A percentile compares a stretch with the other conserved stretches of the same genome.
phyloP scores from a whole-genome alignment of 495 filamentous ascomycete species.

The Xylaria cubensis region DNA sequence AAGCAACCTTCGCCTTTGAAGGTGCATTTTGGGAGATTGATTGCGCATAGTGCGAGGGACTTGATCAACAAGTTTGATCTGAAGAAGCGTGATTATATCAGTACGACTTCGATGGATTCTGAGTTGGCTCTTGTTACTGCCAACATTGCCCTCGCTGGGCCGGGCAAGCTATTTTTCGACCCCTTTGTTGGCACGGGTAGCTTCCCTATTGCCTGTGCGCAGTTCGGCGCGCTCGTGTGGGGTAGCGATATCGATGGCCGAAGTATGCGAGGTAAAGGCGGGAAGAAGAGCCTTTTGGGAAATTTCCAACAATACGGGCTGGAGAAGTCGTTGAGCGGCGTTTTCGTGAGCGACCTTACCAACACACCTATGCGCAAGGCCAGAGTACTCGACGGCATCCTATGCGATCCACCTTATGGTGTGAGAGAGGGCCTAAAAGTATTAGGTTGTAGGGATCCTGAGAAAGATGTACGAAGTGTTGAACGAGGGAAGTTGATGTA shows the following conservation, averaged over 20 bases:
- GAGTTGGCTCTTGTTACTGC: slow-evolving; percentile 91
- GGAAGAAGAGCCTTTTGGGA: slow-evolving; percentile 59
- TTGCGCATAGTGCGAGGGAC: slow-evolving; percentile 68
- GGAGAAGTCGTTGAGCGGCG: slow-evolving; percentile 67
- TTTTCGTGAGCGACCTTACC: slow-evolving; percentile 86
- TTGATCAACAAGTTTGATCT: slow-evolving; percentile 79
- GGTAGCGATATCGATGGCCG: slow-evolving; percentile 95
- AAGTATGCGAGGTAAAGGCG: slow-evolving; percentile 72
- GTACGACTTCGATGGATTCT: slow-evolving; percentile 95
- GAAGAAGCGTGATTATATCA: slow-evolving; percentile 92
- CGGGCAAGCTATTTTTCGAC: slow-evolving; percentile 86
- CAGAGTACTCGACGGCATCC: slow-evolving; percentile 81
- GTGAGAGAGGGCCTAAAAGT: slow-evolving; percentile 91
- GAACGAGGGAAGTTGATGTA: slow-evolving; percentile 75
- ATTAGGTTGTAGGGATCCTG: slow-evolving; percentile 73
- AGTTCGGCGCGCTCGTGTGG: slow-evolving; percentile 81
- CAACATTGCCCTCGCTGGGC: slow-evolving; percentile 82
- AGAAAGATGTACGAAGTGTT: slow-evolving; percentile 63
- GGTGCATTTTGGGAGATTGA: slow-evolving; percentile 73
- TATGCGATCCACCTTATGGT: slow-evolving; percentile 99
- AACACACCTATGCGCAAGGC: slow-evolving; percentile 76
- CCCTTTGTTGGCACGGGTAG: slow-evolving; percentile 95
- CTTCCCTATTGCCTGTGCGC: slow-evolving; percentile 83
- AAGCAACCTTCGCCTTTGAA: slow-evolving; percentile 58
- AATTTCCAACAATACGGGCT: slow-evolving; percentile 91